Evolutionary conservation across 1,139 yeast genomes (phyloP).

Genomic region (Yamadazyma diddensiae): DNA sequence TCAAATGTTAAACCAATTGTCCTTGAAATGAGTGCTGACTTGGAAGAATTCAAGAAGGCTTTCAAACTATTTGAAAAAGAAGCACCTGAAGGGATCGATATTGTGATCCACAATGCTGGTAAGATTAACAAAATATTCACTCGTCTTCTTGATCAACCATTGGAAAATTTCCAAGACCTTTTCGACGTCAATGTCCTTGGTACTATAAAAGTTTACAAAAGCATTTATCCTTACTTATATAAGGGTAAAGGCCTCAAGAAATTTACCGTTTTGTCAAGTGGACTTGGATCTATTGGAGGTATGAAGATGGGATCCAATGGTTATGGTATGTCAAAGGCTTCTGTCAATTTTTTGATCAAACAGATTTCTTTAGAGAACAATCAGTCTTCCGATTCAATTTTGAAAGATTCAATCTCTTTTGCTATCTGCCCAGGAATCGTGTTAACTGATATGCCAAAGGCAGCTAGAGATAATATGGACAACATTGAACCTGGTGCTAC

Average conservation of each 20-base stretch:
- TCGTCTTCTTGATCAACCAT: constrained; percentile 7
- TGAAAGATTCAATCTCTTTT: constrained; percentile 2
- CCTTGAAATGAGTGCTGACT: constrained; percentile 1
- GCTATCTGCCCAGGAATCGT: constrained; percentile 31
- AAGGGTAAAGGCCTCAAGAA: constrained; percentile 8
- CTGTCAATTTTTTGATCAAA: constrained; percentile 6
- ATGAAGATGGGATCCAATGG: constrained; percentile 1
- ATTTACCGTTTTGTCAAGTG: constrained; percentile 7
- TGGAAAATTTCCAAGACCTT: constrained; percentile 17
- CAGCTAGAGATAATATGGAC: background rate
- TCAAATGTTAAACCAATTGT: constrained; percentile 5
- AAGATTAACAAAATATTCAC: background rate
- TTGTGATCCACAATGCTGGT: constrained; percentile 8
- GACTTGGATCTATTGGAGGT: constrained; percentile 20
- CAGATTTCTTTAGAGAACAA: constrained; percentile 15
- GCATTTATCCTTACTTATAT: constrained; percentile 9
- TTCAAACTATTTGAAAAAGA: too few species aligned
- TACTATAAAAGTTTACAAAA: constrained; percentile 9
- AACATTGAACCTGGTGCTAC: background rate
- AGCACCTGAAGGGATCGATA: constrained; percentile 4
- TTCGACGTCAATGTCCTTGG: constrained; percentile 10
- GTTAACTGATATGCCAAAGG: constrained; percentile 20
- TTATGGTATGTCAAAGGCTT: constrained; percentile 10
- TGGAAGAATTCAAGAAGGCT: constrained; percentile 5
- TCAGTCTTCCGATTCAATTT: constrained; percentile 32